Base-by-base conservation (phyloP, 441 rosid species). In the Mallotus repandus region DNA sequence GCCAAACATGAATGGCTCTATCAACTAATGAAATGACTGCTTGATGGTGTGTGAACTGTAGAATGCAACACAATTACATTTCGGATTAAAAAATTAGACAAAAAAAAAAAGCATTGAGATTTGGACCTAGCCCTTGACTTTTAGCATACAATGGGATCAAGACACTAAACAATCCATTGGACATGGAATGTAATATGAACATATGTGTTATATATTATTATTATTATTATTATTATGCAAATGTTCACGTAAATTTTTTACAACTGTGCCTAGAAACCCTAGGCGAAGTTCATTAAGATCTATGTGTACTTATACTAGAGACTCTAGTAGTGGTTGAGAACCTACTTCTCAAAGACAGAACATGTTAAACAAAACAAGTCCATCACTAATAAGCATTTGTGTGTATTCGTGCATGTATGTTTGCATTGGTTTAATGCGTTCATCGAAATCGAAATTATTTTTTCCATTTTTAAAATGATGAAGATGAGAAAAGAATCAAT, bases 121-220 rank as follows among this genome's bases (percentile, higher is more conserved):
- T 72, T 75, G 81, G 61, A 79, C 76, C 46, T 66, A 69, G 13
- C n/a, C 64, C 69, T 79, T 84, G 87, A 83, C 80, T 81, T 87
- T 73, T 57, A 48, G 25, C 70, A 50, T 11, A 62, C 67, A 66
- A 76, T 58, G 82, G 85, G 78, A 84, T 79, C 73, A 77, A 61
- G 59, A 59, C 67, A 67, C n/a, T 78, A 8, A 64, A 63, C 35
- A 50, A 74, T 76, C 77, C 50, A 71, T 76, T 67, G 70, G 71
- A 68, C 35, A 67, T 50, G 61, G 41, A 32, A 52, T 43, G 63
- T 11, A 38, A 38, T 38, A 6, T 4, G 41, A 38, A 38, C 41
- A 38, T 38, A 38, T 38, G 41, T 38, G 41, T 38, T 38, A 53
- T 53, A 62, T 19, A 12, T 49, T 41, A 38, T 49, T 61, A 49